Conservation (phyloP, 2,329 filamentous ascomycete genomes). For the Aureobasidium sp. region DNA sequence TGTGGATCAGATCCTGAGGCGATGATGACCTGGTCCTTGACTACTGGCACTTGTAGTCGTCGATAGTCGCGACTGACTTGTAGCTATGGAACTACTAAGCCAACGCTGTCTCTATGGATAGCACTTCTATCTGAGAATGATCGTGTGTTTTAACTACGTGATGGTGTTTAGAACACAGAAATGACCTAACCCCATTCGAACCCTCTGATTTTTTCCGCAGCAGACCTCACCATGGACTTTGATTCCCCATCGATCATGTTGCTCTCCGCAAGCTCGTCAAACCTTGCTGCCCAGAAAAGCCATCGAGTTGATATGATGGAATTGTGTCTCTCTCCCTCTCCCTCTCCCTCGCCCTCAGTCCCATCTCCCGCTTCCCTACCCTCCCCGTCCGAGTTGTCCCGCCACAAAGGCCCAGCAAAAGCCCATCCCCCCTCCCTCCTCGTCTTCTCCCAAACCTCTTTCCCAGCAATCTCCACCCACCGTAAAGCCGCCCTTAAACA, state of each 20-base stretch:
- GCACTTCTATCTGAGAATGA: no score
- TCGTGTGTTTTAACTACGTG: no score
- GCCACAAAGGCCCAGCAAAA: background rate
- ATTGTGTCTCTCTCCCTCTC: background rate
- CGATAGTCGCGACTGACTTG: no score
- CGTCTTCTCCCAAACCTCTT: background rate
- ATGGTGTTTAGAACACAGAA: background rate
- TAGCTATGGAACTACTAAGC: no score
- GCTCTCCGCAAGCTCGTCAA: background rate
- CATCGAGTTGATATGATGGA: background rate
- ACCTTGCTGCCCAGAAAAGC: background rate
- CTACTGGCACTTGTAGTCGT: no score
- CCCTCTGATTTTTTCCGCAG: background rate
- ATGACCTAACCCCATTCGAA: background rate
- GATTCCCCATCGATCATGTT: background rate
- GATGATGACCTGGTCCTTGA: no score
- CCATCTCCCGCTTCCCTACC: background rate
- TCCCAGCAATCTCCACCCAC: background rate
- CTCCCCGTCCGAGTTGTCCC: background rate
- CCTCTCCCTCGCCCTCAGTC: no score
- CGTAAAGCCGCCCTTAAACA: background rate
- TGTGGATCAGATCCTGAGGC: no score
- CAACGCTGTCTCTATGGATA: no score
- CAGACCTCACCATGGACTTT: background rate
- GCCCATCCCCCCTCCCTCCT: no score